Evolutionary conservation across 768 basidiomycete genomes (phyloP), one percentile per base, ranked within the genome.

Genomic region (Leccinum imitatum): DNA sequence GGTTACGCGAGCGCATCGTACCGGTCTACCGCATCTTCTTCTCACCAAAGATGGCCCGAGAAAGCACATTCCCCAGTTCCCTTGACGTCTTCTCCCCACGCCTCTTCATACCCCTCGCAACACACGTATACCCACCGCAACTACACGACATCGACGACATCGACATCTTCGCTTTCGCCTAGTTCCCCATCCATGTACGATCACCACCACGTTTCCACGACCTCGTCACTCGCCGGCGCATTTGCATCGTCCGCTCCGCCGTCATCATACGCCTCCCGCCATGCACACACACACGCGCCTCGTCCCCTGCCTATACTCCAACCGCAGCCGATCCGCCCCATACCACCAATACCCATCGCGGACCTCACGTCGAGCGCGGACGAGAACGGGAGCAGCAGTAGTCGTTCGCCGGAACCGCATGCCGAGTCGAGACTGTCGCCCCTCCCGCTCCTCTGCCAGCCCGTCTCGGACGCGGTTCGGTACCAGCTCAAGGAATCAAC

Each of bases 281-380:
- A 57, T 64, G 66, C 44, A 46, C 41, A 44, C 41, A 0, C 41
- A 58, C 56, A 59, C 56, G 48, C 54, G 33, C 41, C 59, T 15
- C 47, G 41, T 30, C 71, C 23, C 9, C 21, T 73, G 15, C 74
- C 72, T n/a, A 73, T 73, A 21, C 21, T 69, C 3, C 72, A 73
- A 55, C 72, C 72, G 0, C 72, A 73, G 59, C 72, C 72, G 53
- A 74, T 73, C 46, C 72, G 72, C 0, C 74, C 74, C 1, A 73
- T 73, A 59, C 72, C 72, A 9, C 74, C 67, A 9, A 73, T 73
- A 52, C 74, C 74, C 14, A 54, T 73, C 25, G 66, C 64, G 3
- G 72, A 74, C 2, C 66, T 73, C 57, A 35, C 74, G 2, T 64
- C 63, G 6, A 58, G 58, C 11, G 70, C 70, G 1, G 54, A 61